Base-by-base conservation (phyloP, 2,329 filamentous ascomycete species). In the Macrophomina phaseolina region DNA sequence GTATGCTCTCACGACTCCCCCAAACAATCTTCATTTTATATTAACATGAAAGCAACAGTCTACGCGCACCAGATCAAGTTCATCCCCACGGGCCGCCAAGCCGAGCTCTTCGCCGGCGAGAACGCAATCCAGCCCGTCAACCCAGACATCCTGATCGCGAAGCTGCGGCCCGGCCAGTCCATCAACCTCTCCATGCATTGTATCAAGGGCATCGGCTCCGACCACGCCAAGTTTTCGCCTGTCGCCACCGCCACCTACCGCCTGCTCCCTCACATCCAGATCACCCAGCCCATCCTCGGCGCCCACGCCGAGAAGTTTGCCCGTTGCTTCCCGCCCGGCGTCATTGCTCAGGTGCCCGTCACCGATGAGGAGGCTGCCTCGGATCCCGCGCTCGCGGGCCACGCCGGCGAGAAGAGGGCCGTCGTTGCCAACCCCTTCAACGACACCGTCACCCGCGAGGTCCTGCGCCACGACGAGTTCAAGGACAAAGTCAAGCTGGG, bases 201-300 rank as follows among this genome's bases (percentile, higher is more conserved):
- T 82, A 89, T 97, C 81, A 97, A 97, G 82, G 95, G 96, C 68
- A 89, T 96, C 71, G 95, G 95, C 56, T 89, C 90, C 70, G 95
- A 99, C 80, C 95, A 99, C 79, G 91, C 95, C 73, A 99, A 99
- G 81, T 99, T 95, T 83, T 97, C 93, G 0, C 95, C 95, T 55
- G 95, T 98, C 42, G 94, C 94, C 3, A 97, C 95, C 1, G 95
- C 95, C 3, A 92, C 91, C 30, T 99, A 99, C 82, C 89, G 95
- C 60, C 86, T 99, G 23, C 82, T 99, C 75, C 95, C 95, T 7
- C 90, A 90, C 71, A 98, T 99, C 79, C 86, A 87, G 70, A 98
- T 99, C 75, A 83, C 86, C 52, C 83, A 86, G 72, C 95, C 95
- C 23, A 98, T 99, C 68, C 77, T 97, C 4, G 95, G 94, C 51